Evolutionary conservation across 2,329 filamentous ascomycete species (phyloP), one percentile per base, ranked within the genome.

Genomic region (Exophiala sideris): DNA sequence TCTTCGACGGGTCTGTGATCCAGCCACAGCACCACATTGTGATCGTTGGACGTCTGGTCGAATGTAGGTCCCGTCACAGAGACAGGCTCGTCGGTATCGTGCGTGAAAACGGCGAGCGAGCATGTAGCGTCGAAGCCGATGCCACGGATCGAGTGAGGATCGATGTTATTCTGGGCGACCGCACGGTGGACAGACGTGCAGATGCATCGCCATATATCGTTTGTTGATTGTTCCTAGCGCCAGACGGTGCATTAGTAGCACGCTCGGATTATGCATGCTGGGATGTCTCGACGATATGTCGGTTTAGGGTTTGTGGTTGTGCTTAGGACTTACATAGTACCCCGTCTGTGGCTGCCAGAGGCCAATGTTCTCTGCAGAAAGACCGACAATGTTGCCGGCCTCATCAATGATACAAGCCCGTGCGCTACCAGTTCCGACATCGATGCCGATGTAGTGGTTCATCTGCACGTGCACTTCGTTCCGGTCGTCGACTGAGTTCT

Each of bases 101-200:
- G 79, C 51, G 86, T 81, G 74, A 99, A 96, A 63, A 97, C 91
- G 32, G 91, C 83, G 24, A 99, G 83, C 14, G 94, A 99, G 78
- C 94, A 99, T n/a, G 94, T 99, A 18, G 94, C 94, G 71, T 99
- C 94, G 71, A 99, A 97, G 49, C 94, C 94, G 66, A 99, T 90
- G 54, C 94, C 94, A 64, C 87, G 87, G 65, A 99, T 87, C 34
- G 82, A 85, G 59, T 76, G 76, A 3, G 86, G 81, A 65, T 92
- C 85, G 62, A 95, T 85, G 64, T 85, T 86, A 62, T 92, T 88
- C 70, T 96, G 87, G 67, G 80, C 81, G 65, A 97, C 81, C 41
- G 91, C 90, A 48, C 85, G 82, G 66, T 91, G 87, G 35, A 96
- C 90, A 39, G 90, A 94, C 57, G 84, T 81, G 76, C 91, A 96